phyloP scores from a whole-genome alignment of 2,329 filamentous ascomycete genomes.

The Aaosphaeria pasadenensis region DNA sequence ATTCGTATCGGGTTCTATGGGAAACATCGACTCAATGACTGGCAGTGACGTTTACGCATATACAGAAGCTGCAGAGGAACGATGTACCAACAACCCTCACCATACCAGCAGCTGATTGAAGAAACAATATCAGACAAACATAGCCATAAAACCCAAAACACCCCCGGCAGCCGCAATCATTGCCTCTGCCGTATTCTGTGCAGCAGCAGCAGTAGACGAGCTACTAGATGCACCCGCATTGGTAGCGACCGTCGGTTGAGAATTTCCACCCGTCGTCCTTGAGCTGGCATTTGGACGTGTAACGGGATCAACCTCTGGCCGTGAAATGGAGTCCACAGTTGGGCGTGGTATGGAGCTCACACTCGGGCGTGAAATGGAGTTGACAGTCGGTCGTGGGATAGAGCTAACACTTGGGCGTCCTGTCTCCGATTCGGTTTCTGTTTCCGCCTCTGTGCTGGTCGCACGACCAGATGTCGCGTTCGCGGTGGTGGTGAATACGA shows the following conservation, averaged over 20 bases:
- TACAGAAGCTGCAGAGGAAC: too few species aligned
- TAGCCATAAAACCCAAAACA: slow-evolving; percentile 5
- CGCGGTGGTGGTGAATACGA: slow-evolving; percentile 4
- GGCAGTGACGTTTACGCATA: too few species aligned
- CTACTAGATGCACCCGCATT: not conserved
- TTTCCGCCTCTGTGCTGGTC: not conserved
- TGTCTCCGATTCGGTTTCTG: not conserved
- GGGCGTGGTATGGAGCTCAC: not conserved
- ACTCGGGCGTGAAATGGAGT: not conserved
- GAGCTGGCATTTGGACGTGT: not conserved
- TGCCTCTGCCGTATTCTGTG: slow-evolving; percentile 6
- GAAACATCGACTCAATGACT: too few species aligned
- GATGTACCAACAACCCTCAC: too few species aligned
- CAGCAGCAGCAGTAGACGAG: not conserved
- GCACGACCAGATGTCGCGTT: not conserved
- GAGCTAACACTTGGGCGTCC: not conserved
- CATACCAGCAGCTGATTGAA: too few species aligned
- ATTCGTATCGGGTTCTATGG: too few species aligned
- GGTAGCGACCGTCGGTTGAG: not conserved
- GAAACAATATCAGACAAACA: slow-evolving; percentile 3
- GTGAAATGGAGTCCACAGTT: not conserved
- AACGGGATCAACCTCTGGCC: not conserved
- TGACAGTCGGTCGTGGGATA: not conserved
- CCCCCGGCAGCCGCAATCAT: slow-evolving; percentile 4
- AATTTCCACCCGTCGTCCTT: not conserved